Base-by-base conservation (phyloP, 768 basidiomycete genomes). In the Rhodotorula kratochvilovae region DNA sequence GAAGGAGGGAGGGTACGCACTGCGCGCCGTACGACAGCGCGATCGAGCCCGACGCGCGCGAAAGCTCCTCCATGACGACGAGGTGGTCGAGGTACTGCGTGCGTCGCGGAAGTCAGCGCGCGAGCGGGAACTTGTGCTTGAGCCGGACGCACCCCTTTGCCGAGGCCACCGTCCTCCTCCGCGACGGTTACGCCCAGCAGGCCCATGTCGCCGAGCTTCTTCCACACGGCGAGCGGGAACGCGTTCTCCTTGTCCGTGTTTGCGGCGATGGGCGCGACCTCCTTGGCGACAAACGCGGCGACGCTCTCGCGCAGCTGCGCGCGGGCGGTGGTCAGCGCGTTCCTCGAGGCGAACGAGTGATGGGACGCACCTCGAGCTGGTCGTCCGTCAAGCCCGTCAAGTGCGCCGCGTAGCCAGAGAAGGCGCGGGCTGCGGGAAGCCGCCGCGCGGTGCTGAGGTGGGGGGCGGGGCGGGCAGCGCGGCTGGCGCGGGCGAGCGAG, bases 11-110 rank as follows among this genome's bases (percentile, higher is more conserved):
- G 5, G 48, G 45, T 1, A 46, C 68, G n/a, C 48, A 67, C 77
- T 94, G 92, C 43, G 92, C 91, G 64, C 90, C 92, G 70, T 94
- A 94, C 5, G 91, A 92, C 12, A 97, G 85, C 5, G 89, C 94
- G 36, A 97, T 89, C 8, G 91, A 92, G 45, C 91, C 94, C 12
- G 93, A 95, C 27, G 91, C 90, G 35, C 87, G 83, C 46, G 93
- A 95, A 65, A 97, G 82, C 72, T 70, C 91, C 82, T 97, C 94
- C 93, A 96, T 96, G 13, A 90, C 93, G 59, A 97, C 84, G 8
- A 71, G 48, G 51, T 75, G 74, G 36, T 72, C 74, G n/a, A 75
- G 61, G 89, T 90, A 80, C 93, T 39, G 56, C 46, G 1, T 61
- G 93, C 84, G 29, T 19, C 8, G 17, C 3, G 16, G 2, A 12